These are phyloP conservation scores for Wickerhamomyces strasburgensis DNA, from an alignment of 805 yeast species.

Conservation along the genomic window DNA sequence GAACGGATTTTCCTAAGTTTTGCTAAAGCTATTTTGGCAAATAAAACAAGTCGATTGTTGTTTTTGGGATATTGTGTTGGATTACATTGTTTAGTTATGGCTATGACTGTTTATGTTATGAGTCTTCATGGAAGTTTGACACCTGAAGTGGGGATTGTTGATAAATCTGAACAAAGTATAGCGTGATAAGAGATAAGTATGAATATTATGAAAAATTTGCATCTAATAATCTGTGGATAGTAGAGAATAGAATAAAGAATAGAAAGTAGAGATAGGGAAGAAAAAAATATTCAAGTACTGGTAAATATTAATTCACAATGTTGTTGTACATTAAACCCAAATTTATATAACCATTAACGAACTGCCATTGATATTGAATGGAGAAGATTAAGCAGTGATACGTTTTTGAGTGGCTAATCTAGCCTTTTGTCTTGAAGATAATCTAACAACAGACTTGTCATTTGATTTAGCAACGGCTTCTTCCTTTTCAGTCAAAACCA, in stretches of 20 bases:
- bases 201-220: too few species aligned
- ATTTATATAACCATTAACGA: background rate
- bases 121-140: constrained; percentile 39
- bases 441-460: constrained; percentile 64
- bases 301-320: background rate
- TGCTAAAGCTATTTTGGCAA: constrained; percentile 71
- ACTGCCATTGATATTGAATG: background rate
- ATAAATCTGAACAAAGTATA: background rate
- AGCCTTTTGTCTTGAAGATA: constrained; percentile 88
- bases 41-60: constrained; percentile 63
- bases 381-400: constrained; percentile 52
- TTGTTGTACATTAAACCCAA: background rate
- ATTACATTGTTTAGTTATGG: constrained; percentile 68
- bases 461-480: constrained; percentile 91
- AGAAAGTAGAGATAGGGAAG: too few species aligned
- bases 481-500: constrained; percentile 90
- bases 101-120: constrained; percentile 53
- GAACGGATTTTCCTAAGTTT: constrained; percentile 74
- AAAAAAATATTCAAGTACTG: too few species aligned
- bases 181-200: too few species aligned
- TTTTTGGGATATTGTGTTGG: constrained; percentile 72
- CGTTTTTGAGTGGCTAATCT: constrained; percentile 87
- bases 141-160: constrained; percentile 34
- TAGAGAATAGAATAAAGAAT: too few species aligned
- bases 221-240: too few species aligned